These are phyloP conservation scores for Verbascum thapsus DNA, from an alignment of 257 asterid species.

Conservation along the genomic window DNA sequence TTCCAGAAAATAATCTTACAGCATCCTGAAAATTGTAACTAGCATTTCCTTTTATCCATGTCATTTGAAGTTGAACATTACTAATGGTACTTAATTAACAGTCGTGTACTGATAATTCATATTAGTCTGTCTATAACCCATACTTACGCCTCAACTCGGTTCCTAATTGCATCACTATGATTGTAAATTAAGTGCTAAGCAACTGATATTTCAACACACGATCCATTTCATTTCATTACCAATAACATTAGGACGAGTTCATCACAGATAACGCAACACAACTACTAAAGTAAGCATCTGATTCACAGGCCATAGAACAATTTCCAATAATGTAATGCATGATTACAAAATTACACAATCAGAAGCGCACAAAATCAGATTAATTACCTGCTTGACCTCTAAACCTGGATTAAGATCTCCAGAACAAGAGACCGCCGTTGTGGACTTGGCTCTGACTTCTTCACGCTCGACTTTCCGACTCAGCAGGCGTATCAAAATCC, in stretches of 20 bases:
- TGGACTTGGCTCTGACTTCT: conserved; percentile 35
- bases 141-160: neutral
- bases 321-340: conserved; percentile 17
- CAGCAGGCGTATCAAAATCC: conserved; percentile 59
- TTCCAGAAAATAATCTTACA: neutral
- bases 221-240: neutral
- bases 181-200: neutral
- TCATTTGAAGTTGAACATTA: neutral
- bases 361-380: neutral
- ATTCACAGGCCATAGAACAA: neutral
- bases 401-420: conserved; percentile 48
- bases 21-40: neutral
- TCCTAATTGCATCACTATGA: neutral
- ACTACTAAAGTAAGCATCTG: conserved; percentile 2
- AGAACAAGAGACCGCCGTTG: conserved; percentile 26
- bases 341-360: neutral
- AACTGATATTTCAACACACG: conserved; percentile 1
- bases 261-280: neutral
- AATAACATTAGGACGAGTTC: neutral
- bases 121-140: neutral
- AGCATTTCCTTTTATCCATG: neutral
- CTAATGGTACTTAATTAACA: neutral
- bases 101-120: neutral
- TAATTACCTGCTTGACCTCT: conserved; percentile 61
- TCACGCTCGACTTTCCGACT: conserved; percentile 43